phyloP scores from a whole-genome alignment of 1,284 basidiomycete species.

The Cronartium ribicola region DNA sequence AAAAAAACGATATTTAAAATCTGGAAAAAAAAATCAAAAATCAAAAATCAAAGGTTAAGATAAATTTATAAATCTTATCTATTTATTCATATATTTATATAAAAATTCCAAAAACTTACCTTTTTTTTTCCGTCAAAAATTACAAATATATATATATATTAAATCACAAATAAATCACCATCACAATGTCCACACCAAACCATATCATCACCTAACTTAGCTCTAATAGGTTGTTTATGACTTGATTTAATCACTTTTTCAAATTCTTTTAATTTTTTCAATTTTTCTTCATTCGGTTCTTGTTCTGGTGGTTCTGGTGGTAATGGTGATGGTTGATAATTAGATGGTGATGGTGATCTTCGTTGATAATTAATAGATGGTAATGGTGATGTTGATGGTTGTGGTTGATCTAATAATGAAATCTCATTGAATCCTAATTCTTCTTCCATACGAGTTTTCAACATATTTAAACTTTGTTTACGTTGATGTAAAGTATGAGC shows the following conservation, averaged over 20 bases:
- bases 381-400: too few relatives aligned
- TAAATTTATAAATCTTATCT: neutral
- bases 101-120: neutral
- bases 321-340: too few relatives aligned
- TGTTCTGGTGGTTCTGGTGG: too few relatives aligned
- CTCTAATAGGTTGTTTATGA: slow-evolving; percentile 11
- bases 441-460: slow-evolving; percentile 37
- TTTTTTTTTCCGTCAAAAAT: neutral
- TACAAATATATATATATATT: neutral
- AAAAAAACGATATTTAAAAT: too few relatives aligned
- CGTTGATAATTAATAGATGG: neutral
- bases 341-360: neutral
- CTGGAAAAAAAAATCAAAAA: neutral
- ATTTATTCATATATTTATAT: neutral
- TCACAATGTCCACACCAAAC: slow-evolving; percentile 40
- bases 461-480: slow-evolving; percentile 27
- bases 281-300: too few relatives aligned
- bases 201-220: slow-evolving; percentile 37
- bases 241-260: neutral
- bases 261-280: too few relatives aligned
- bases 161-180: slow-evolving; percentile 41
- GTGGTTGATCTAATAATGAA: neutral
- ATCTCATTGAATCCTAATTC: slow-evolving; percentile 20
- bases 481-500: slow-evolving; percentile 23
- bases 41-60: too few relatives aligned